Base-by-base conservation (phyloP, 352 stramenopile species). In the Phytophthora sp. region DNA sequence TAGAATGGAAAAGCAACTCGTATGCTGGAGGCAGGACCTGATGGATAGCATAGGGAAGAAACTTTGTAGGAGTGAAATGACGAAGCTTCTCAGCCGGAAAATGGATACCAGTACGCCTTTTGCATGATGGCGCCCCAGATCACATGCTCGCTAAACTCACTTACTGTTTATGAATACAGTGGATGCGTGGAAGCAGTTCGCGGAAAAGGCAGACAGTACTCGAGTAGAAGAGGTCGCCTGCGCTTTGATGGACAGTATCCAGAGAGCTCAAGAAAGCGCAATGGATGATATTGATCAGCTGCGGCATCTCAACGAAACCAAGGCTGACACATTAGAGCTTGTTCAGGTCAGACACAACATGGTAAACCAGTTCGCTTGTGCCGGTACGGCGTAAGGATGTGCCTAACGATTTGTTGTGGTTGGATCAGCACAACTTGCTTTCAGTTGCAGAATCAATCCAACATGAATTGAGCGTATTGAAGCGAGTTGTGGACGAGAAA, bases 371-470 rank as follows among this genome's bases (percentile, higher is more conserved):
- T 18, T 34, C 2, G 10, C 34, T 27, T 24, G 11, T 30, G 24
- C 7, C 52, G 11, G 5, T 52, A 15, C 18, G 15, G 15, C n/a
- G n/a, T n/a, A n/a, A n/a, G n/a, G n/a, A n/a, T n/a, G n/a, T n/a
- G n/a, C 30, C 2, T 15, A 58, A n/a, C 21, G 13, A 43, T 46
- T 24, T 26, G 18, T 13, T 46, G 12, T 30, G 13, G 18, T 13
- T 46, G 12, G 24, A 12, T 4, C 18, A 86, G 74, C 59, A 80
- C 32, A 76, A 78, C 8, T 26, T 86, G 23, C n/a, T 84, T 24
- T 74, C 62, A 1, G 62, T 84, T 18, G 74, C 69, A 11, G 74
- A 86, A 60, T 80, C 74, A 2, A 55, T 83, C 21, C 77, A 86
- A 32, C 62, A 68, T 6, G 77, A 84, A 15, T 32, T 78, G 10